Percentiles rank a stretch among this genome's conserved stretches.
Conservation (phyloP, 2,329 filamentous ascomycete species). For the Pseudodiploospora longispora region DNA sequence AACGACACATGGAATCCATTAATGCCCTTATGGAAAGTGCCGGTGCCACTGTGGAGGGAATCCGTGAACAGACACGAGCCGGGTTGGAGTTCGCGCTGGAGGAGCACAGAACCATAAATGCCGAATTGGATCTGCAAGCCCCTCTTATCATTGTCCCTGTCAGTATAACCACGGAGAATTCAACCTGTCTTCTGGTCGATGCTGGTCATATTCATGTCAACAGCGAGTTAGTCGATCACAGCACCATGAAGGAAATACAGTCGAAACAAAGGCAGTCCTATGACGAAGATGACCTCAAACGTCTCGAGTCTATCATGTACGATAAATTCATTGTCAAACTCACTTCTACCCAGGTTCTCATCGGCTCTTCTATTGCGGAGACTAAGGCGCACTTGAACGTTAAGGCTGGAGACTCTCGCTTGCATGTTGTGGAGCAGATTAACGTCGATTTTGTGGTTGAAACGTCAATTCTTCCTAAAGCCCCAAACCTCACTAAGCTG, state of each 20-base stretch:
- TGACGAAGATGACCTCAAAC: slow-evolving; percentile 79
- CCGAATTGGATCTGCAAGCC: slow-evolving; percentile 88
- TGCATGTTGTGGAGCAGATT: slow-evolving; percentile 93
- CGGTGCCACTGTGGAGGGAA: slow-evolving; percentile 87
- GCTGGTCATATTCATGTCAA: slow-evolving; percentile 92
- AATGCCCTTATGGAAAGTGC: slow-evolving; percentile 91
- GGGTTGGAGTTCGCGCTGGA: slow-evolving; percentile 93
- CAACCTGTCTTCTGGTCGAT: slow-evolving; percentile 87
- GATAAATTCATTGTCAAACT: slow-evolving; percentile 93
- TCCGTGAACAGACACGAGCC: slow-evolving; percentile 90
- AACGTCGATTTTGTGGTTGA: slow-evolving; percentile 97
- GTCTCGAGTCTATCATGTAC: slow-evolving; percentile 90
- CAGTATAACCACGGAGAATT: slow-evolving; percentile 72
- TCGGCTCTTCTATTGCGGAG: slow-evolving; percentile 85
- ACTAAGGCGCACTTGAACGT: slow-evolving; percentile 74
- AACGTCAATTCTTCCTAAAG: slow-evolving; percentile 92
- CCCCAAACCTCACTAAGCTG: slow-evolving; percentile 84
- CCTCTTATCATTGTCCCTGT: slow-evolving; percentile 95
- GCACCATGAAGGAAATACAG: slow-evolving; percentile 83
- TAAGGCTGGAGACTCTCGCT: slow-evolving; percentile 57
- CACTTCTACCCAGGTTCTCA: slow-evolving; percentile 88
- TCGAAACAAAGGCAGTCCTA: slow-evolving; percentile 83
- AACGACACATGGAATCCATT: slow-evolving; percentile 98
- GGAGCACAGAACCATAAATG: slow-evolving; percentile 97
- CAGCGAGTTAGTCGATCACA: slow-evolving; percentile 86